Evolutionary conservation across 768 basidiomycete genomes (phyloP), one percentile per base, ranked within the genome.

Genomic region (Lentinula detonsa): DNA sequence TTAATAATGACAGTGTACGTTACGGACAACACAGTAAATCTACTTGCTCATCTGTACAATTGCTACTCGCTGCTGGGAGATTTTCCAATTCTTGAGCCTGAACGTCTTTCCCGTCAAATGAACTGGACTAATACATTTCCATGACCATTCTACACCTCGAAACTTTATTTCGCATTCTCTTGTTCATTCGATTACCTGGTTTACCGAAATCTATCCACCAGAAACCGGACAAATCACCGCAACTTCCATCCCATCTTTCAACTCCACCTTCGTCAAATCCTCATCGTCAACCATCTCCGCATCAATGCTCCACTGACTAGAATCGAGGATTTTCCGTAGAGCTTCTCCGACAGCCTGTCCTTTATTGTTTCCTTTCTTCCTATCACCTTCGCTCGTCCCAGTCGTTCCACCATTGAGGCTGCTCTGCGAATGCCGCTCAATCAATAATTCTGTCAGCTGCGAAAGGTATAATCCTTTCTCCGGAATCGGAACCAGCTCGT

Each of bases 161-260:
- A 28, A 28, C 28, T 28, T 28, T 3, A 28, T 28, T 28, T 28
- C 28, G 28, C 28, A 28, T 28, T 28, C 3, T 28, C 23, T 23
- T 23, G 23, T 23, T 23, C 23, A 23, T 23, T 23, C 23, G 23
- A 23, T 23, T 28, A 28, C 28, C 23, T 23, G 23, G 23, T 23
- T 28, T 28, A 28, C 28, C 28, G 28, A 28, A 28, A 28, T 3
- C 28, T 28, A 28, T 28, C 91, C 91, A 4, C 92, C 91, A 57
- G 88, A 90, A 0, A 93, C 90, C 8, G 89, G 91, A 65, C 87
- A 88, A 46, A 93, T 93, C 28, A 93, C 79, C 13, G 86, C 90
- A 7, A 92, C 82, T 66, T 90, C 87, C 70, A 93, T 90, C 21
- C 89, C 90, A 10, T 88, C 88, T 49, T 71, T 78, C 50, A 93